phyloP scores from a whole-genome alignment of 2,329 filamentous ascomycete species.

The Pseudocercospora pini-densiflorae region DNA sequence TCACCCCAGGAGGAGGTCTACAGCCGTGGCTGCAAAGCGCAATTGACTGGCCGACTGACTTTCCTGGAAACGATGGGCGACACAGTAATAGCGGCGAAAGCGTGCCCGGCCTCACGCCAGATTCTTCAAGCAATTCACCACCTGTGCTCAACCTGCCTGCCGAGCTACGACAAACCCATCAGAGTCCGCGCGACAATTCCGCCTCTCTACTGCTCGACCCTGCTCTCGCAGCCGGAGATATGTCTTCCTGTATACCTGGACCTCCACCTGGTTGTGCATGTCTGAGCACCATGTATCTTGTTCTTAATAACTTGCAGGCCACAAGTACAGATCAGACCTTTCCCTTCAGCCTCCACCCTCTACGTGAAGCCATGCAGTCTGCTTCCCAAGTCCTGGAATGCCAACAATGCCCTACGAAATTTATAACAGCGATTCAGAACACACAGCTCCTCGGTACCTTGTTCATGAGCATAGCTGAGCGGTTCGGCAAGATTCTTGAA shows the following conservation, averaged over 20 bases:
- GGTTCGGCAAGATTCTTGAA: constrained; percentile 47
- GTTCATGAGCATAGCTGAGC: constrained; percentile 47
- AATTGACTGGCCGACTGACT: constrained; percentile 16
- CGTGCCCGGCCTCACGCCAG: constrained; percentile 30
- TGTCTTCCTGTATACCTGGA: constrained; percentile 19
- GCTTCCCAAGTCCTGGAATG: constrained; percentile 48
- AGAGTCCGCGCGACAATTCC: constrained; percentile 9
- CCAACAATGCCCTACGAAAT: constrained; percentile 46
- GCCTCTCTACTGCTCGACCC: constrained; percentile 25
- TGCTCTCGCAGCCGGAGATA: constrained; percentile 5
- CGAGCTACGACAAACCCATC: constrained; percentile 15
- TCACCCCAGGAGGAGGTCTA: constrained; percentile 28
- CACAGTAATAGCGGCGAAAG: constrained; percentile 12
- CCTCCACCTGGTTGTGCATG: constrained; percentile 45
- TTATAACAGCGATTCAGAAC: constrained; percentile 52
- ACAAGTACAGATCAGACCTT: constrained; percentile 45
- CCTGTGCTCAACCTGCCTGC: constrained; percentile 24
- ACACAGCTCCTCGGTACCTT: constrained; percentile 48
- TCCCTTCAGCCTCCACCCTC: constrained; percentile 46
- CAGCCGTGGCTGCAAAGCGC: constrained; percentile 31
- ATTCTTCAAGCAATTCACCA: constrained; percentile 24
- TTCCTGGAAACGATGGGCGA: constrained; percentile 7
- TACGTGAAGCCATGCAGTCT: constrained; percentile 49
- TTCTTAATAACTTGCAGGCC: constrained; percentile 47
- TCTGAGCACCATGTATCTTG: constrained; percentile 52